Conservation (phyloP, 2,329 filamentous ascomycete species). For the Coniella vitis region DNA sequence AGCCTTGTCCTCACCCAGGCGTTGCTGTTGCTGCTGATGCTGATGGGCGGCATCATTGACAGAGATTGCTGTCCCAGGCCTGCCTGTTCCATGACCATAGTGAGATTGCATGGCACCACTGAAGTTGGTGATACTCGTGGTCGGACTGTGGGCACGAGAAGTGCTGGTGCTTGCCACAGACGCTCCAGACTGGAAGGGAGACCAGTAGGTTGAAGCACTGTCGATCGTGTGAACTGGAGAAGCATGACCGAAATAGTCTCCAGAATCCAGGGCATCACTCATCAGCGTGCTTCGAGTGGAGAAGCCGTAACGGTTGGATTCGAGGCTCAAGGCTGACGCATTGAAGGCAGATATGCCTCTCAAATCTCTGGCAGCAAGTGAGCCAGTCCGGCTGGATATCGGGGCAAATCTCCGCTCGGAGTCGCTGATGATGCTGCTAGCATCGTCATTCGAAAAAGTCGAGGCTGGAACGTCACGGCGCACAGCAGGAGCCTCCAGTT, state of each 20-base stretch:
- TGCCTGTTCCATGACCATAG: slow-evolving; percentile 41
- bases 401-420: slow-evolving; percentile 41
- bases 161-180: slow-evolving; percentile 52
- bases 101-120: slow-evolving; percentile 41
- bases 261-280: slow-evolving; percentile 61
- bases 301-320: slow-evolving; percentile 59
- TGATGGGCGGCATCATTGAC: slow-evolving; percentile 61
- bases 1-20: slow-evolving; percentile 61
- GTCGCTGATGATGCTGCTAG: slow-evolving; percentile 49
- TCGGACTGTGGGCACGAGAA: slow-evolving; percentile 54
- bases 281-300: slow-evolving; percentile 50
- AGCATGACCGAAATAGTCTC: slow-evolving; percentile 60
- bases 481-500: slow-evolving; percentile 41
- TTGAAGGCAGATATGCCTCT: slow-evolving; percentile 54
- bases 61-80: slow-evolving; percentile 60
- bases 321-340: slow-evolving; percentile 62
- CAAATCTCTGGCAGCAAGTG: slow-evolving; percentile 48
- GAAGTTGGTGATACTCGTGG: slow-evolving; percentile 53
- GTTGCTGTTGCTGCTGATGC: slow-evolving; percentile 56
- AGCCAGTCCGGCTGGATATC: slow-evolving; percentile 37
- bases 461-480: slow-evolving; percentile 41
- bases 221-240: slow-evolving; percentile 68
- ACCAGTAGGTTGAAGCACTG: slow-evolving; percentile 80
- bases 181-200: slow-evolving; percentile 67
- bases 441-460: slow-evolving; percentile 42